phyloP scores from a whole-genome alignment of 352 stramenopile species.

The Pythium chondricola region DNA sequence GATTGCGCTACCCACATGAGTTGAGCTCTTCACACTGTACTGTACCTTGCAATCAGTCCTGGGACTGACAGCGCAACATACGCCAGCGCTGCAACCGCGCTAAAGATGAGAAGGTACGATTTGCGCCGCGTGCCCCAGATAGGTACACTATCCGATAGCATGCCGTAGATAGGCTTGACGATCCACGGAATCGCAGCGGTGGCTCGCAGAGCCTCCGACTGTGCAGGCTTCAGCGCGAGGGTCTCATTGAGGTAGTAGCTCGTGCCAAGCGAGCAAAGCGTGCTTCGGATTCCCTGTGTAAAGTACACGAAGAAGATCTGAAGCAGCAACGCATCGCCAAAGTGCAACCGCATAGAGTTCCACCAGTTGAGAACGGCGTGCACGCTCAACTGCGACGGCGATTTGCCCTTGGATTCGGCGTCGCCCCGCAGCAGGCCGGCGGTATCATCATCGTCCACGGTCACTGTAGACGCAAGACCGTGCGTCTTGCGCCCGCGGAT shows the following conservation, averaged over 20 bases:
- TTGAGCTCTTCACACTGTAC: not conserved
- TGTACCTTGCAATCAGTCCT: conserved; percentile 41
- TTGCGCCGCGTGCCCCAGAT: conserved; percentile 73
- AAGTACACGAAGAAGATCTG: conserved; percentile 86
- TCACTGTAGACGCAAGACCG: conserved; percentile 16
- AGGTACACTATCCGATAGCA: conserved; percentile 69
- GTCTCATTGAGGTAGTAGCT: conserved; percentile 81
- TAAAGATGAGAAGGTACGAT: conserved; percentile 76
- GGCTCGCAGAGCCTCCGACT: conserved; percentile 57
- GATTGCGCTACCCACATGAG: not conserved
- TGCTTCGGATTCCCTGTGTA: conserved; percentile 69
- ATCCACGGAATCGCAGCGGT: conserved; percentile 76
- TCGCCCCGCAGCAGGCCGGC: too few species aligned
- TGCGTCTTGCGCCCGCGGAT: conserved; percentile 58
- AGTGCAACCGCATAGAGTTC: conserved; percentile 52
- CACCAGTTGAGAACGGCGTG: conserved; percentile 51
- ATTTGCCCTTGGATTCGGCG: conserved; percentile 7
- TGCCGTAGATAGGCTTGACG: conserved; percentile 75
- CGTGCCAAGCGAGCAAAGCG: conserved; percentile 65
- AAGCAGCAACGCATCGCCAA: conserved; percentile 57
- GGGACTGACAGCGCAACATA: conserved; percentile 60
- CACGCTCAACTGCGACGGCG: conserved; percentile 9
- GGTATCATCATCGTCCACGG: conserved; percentile 3
- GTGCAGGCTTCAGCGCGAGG: conserved; percentile 49
- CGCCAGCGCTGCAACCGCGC: conserved; percentile 40